Conservation (phyloP, 1,284 basidiomycete genomes). For the Mycosarcoma mackinlayi region DNA sequence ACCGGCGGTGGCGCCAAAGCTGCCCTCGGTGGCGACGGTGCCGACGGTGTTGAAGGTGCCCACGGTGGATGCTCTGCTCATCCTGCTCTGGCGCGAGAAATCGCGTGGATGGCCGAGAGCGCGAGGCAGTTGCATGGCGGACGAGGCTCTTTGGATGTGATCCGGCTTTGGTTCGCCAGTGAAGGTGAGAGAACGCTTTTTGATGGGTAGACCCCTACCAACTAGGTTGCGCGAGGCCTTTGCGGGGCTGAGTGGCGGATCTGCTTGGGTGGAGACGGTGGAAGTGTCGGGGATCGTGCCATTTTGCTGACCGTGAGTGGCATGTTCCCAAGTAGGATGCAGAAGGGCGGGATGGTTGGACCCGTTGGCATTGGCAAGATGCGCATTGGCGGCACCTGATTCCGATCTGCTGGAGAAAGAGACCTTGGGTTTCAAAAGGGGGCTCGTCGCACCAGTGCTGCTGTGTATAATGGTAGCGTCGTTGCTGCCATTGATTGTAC, state of each 20-base stretch:
- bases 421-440: background rate
- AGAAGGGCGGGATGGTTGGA: constrained; percentile 15
- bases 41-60: constrained; percentile 56
- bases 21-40: constrained; percentile 52
- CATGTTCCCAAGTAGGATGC: constrained; percentile 35
- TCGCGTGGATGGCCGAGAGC: constrained; percentile 40
- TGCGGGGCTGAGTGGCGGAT: background rate
- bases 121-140: constrained; percentile 13
- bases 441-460: background rate
- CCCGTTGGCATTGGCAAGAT: background rate
- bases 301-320: background rate
- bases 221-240: constrained; percentile 15
- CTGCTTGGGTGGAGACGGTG: background rate
- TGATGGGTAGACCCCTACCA: constrained; percentile 30
- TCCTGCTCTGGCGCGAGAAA: constrained; percentile 49
- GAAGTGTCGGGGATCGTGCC: background rate
- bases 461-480: constrained; percentile 34
- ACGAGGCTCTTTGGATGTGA: constrained; percentile 4
- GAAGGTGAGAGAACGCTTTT: constrained; percentile 40
- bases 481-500: constrained; percentile 23
- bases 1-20: constrained; percentile 51
- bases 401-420: constrained; percentile 27
- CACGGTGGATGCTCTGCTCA: constrained; percentile 50
- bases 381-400: background rate
- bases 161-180: constrained; percentile 12